These are phyloP conservation scores for Pseudogymnoascus destructans DNA, from an alignment of 2,329 filamentous ascomycete genomes.

Conservation along the genomic window DNA sequence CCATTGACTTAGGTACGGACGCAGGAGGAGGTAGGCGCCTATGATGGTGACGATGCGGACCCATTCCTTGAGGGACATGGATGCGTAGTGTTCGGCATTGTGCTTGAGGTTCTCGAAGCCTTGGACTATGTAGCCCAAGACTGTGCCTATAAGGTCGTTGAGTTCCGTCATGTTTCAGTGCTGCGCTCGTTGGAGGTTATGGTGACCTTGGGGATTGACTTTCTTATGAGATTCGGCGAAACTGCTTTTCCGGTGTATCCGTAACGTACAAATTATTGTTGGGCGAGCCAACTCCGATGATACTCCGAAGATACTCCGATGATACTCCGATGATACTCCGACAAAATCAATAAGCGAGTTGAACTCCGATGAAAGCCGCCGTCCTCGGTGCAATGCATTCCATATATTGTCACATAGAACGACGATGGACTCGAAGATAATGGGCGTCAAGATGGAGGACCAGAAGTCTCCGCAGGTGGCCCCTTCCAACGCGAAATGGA, in stretches of 20 bases:
- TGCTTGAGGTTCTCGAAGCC: constrained; percentile 5
- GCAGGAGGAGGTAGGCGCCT: constrained; percentile 58
- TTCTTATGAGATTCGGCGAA: neutral
- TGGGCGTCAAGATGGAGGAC: neutral
- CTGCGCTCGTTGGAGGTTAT: neutral
- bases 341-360: constrained; percentile 1
- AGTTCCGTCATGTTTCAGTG: neutral
- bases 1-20: constrained; percentile 60
- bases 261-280: neutral
- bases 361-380: neutral
- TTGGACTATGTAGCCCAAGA: neutral
- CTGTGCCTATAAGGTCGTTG: neutral
- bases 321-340: constrained; percentile 1
- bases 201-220: neutral
- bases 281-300: neutral
- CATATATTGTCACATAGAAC: neutral
- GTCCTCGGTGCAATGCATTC: neutral
- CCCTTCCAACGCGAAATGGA: constrained; percentile 41
- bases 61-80: constrained; percentile 40
- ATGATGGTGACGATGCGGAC: constrained; percentile 61
- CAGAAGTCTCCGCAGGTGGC: neutral
- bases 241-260: neutral
- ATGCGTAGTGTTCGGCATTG: constrained; percentile 2
- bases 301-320: constrained; percentile 5
- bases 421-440: neutral